Percentiles rank a stretch among this genome's conserved stretches.
Conservation (phyloP, 2,329 filamentous ascomycete genomes). For the Ophiobolus disseminans region DNA sequence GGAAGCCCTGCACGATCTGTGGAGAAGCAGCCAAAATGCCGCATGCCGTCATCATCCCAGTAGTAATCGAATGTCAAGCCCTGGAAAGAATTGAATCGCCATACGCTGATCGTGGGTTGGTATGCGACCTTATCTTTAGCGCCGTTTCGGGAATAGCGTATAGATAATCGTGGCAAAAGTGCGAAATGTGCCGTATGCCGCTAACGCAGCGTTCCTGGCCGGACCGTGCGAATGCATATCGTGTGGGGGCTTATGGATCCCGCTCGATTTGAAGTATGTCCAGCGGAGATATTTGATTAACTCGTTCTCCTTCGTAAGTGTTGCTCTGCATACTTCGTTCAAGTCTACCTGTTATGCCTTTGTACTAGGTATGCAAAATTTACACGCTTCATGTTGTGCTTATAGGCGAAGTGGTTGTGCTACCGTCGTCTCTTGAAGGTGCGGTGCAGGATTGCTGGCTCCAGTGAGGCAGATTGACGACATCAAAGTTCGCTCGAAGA, state of each 20-base stretch:
- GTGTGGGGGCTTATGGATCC: slow-evolving; percentile 21
- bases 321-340: neutral
- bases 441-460: neutral
- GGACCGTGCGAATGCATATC: slow-evolving; percentile 6
- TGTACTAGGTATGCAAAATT: no score
- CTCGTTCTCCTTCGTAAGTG: neutral
- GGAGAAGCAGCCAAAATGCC: slow-evolving; percentile 24
- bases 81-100: slow-evolving; percentile 9
- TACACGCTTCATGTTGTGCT: slow-evolving; percentile 4
- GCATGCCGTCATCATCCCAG: slow-evolving; percentile 25
- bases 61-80: slow-evolving; percentile 5
- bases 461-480: neutral
- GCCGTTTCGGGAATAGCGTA: slow-evolving; percentile 32
- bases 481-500: no score
- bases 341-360: no score
- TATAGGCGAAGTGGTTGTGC: slow-evolving; percentile 8
- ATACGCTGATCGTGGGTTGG: slow-evolving; percentile 22
- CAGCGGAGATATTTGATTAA: slow-evolving; percentile 29
- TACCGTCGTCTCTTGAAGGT: slow-evolving; percentile 4
- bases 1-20: slow-evolving; percentile 28
- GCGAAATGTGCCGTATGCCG: slow-evolving; percentile 8
- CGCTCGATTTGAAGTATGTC: neutral
- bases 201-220: slow-evolving; percentile 21
- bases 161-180: slow-evolving; percentile 15
- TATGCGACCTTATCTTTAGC: slow-evolving; percentile 48